Base-by-base conservation (phyloP, 768 basidiomycete species). In the Mrakia gelida region DNA sequence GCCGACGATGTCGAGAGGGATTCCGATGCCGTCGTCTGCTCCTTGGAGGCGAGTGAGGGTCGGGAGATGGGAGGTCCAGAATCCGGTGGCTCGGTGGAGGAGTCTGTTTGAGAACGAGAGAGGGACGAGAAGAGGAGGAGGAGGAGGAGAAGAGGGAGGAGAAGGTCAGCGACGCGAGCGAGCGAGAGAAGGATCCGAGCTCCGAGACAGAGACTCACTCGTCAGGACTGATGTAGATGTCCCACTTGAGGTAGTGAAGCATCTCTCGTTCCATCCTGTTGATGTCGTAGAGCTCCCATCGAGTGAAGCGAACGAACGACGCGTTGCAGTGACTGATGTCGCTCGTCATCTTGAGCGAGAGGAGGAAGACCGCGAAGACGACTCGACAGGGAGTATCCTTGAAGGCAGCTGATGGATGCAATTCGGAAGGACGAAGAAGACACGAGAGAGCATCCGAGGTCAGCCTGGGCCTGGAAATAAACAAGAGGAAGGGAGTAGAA, bases 121-220 rank as follows among this genome's bases (percentile, higher is more conserved):
- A 34, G 23, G 21, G 72, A 34, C 15, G 45, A 59, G 71, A 8
- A 26, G 26, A 4, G 56, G 56, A 15, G 16, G 9, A 30, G 43
- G 71, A 26, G 28, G 16, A 13, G 21, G 38, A 41, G 34, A 4
- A 13, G 34, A 26, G 21, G 56, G 32, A n/a, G 62, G n/a, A 1
- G 62, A 34, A 30, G 45, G 23, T 11, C 41, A 21, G 52, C 18
- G 32, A 28, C 18, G 30, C 18, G 71, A 26, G 3, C 0, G 18
- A 30, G 26, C 32, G 16, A 43, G 26, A 13, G 70, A 71, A 49
- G 23, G 18, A 15, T 11, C 34, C 67, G 67, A 41, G 30, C 34
- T 68, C 26, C 32, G 26, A 43, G 67, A 10, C 56, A 70, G 21
- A 32, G 38, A 61, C n/a, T 70, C 59, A 84, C 84, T 76, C 83